These are phyloP conservation scores for Globisporangium perplexum DNA, from an alignment of 352 stramenopile genomes.

Conservation along the genomic window DNA sequence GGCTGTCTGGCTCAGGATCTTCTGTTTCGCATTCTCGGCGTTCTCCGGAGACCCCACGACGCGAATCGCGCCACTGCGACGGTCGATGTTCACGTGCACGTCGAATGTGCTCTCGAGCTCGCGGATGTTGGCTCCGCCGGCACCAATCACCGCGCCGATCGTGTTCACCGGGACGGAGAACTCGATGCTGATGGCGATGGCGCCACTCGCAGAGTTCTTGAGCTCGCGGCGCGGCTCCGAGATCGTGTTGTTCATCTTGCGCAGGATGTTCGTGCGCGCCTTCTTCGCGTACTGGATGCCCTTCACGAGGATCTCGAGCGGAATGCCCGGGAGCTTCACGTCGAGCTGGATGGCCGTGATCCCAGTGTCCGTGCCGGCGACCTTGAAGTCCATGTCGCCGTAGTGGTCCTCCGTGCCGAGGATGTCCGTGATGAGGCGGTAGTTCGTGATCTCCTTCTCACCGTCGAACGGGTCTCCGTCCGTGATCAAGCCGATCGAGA, in stretches of 20 bases:
- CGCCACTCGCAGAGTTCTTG: conserved; percentile 35
- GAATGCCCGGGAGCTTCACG: conserved; percentile 91
- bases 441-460: conserved; percentile 62
- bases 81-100: conserved; percentile 72
- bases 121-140: conserved; percentile 68
- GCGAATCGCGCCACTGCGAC: conserved; percentile 79
- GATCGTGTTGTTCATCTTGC: conserved; percentile 80
- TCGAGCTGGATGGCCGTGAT: conserved; percentile 97
- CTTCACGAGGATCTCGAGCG: conserved; percentile 77
- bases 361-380: conserved; percentile 84
- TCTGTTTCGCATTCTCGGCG: conserved; percentile 69
- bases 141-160: conserved; percentile 69
- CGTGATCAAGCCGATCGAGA: conserved; percentile 92
- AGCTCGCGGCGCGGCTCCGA: conserved; percentile 45
- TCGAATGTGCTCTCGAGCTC: conserved; percentile 61
- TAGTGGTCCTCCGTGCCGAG: conserved; percentile 96
- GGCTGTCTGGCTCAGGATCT: conserved; percentile 46
- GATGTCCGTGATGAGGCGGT: conserved; percentile 96
- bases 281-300: conserved; percentile 83
- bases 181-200: conserved; percentile 48
- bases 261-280: conserved; percentile 74
- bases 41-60: conserved; percentile 81
- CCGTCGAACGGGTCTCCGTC: conserved; percentile 61
- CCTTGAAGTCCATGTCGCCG: conserved; percentile 99
- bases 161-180: conserved; percentile 45